A percentile compares a stretch with the other conserved stretches of the same genome.
phyloP scores from a whole-genome alignment of 2,329 filamentous ascomycete species.

The Pezicula radicicola region DNA sequence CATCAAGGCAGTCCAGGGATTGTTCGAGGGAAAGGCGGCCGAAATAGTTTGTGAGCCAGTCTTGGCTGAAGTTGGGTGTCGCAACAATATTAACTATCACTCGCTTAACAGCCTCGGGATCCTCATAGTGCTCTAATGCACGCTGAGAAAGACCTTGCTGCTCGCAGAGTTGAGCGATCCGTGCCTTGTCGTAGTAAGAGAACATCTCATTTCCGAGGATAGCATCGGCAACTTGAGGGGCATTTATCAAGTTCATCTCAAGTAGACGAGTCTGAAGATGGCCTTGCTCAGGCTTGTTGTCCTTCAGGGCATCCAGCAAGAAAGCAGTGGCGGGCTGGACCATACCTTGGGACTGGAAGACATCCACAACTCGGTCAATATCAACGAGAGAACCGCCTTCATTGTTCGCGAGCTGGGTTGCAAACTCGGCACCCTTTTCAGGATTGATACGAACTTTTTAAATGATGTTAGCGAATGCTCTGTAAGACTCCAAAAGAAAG shows the following conservation, averaged over 20 bases:
- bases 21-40: constrained; percentile 94
- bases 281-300: constrained; percentile 91
- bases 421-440: constrained; percentile 93
- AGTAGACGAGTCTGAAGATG: constrained; percentile 90
- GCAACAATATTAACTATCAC: constrained; percentile 79
- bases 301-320: constrained; percentile 89
- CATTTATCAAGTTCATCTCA: constrained; percentile 97
- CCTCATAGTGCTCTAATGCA: constrained; percentile 92
- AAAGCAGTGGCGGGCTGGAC: constrained; percentile 98
- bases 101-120: constrained; percentile 85
- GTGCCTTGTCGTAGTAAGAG: constrained; percentile 88
- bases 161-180: constrained; percentile 89
- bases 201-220: constrained; percentile 99
- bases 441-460: constrained; percentile 68
- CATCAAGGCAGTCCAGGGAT: constrained; percentile 88
- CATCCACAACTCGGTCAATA: constrained; percentile 90
- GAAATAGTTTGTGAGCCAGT: constrained; percentile 92
- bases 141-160: constrained; percentile 83
- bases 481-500: no score
- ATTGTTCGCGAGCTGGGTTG: constrained; percentile 85
- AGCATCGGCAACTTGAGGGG: constrained; percentile 94
- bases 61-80: constrained; percentile 80
- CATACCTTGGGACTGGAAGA: constrained; percentile 98
- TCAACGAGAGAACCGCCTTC: constrained; percentile 86
- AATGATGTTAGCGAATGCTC: no score